Conservation (phyloP, 1,284 basidiomycete genomes). For the Lignosus rhinocerotis region DNA sequence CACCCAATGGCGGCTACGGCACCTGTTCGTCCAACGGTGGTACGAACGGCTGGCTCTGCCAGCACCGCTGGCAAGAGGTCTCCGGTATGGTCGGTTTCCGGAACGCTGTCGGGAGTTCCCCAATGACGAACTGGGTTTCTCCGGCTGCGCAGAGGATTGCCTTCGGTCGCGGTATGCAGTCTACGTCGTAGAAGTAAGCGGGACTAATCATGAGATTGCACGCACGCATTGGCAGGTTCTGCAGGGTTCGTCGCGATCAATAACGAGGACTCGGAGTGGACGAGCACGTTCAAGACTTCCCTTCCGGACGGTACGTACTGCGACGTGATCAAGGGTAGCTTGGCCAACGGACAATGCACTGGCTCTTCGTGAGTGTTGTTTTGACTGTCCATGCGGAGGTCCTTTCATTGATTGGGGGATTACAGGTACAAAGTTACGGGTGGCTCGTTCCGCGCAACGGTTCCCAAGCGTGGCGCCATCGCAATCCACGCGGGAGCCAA, state of each 20-base stretch:
- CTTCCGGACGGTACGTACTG: constrained; percentile 62
- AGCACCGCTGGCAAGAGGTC: constrained; percentile 62
- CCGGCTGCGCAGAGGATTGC: constrained; percentile 58
- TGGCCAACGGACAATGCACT: constrained; percentile 43
- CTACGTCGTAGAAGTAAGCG: neutral
- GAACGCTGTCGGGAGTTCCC: constrained; percentile 54
- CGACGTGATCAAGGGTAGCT: constrained; percentile 56
- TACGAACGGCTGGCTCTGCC: constrained; percentile 57
- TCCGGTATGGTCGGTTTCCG: constrained; percentile 65
- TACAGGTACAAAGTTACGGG: constrained; percentile 51
- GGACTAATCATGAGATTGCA: too few species aligned
- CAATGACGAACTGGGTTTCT: constrained; percentile 56
- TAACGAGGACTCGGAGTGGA: constrained; percentile 58
- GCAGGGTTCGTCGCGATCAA: constrained; percentile 67
- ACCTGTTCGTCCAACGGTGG: constrained; percentile 54
- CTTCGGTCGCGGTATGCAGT: constrained; percentile 53
- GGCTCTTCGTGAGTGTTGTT: constrained; percentile 46
- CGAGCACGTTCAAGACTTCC: constrained; percentile 51
- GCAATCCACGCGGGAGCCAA: constrained; percentile 57
- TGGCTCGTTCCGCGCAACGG: constrained; percentile 52
- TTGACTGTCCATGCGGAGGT: neutral
- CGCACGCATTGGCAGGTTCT: constrained; percentile 37
- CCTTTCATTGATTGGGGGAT: neutral
- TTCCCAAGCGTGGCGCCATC: constrained; percentile 54
- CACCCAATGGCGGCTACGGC: constrained; percentile 47